Base-by-base conservation (phyloP, 805 yeast species). In the Jamesozyma spencerorum region DNA sequence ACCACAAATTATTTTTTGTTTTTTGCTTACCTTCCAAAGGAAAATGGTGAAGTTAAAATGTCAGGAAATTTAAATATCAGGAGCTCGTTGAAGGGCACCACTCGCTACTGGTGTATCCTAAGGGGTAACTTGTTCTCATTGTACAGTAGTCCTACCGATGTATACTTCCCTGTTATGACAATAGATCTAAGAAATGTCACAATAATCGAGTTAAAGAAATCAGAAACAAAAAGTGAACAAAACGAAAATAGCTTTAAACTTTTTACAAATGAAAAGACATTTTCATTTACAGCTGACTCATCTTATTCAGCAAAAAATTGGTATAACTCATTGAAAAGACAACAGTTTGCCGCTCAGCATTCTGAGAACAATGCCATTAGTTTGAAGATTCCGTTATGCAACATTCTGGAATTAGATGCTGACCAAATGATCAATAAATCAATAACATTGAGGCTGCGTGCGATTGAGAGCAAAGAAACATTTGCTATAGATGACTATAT, bases 101-200 rank as follows among this genome's bases (percentile, higher is more conserved):
- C 50, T 2, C 69, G 94, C 36, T 81, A 72, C 55, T 90, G 97
- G 96, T 86, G 86, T 5, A 75, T 86, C 0, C 64, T 90, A 44
- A 69, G 82, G 47, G 77, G 77, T 30, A 78, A 78, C 35, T 72
- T 86, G 0, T 68, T 90, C 14, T 71, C 85, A 2, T 68, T 85
- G 30, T 87, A 81, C 58, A 64, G 74, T 7, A 74, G 74, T 6
- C 73, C 95, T 1, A 78, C 85, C 0, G 94, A 87, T 43, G 63
- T 81, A n/a, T 86, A 87, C 59, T 87, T 86, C 63, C 97, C 97
- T 0, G 66, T 69, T 7, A 63, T 83, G 29, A 80, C 85, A 0
- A 76, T 90, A 29, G 92, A 86, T 57, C 64, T 90, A 45, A 68
- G 77, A 34, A 66, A 71, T 8, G 85, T 88, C 3, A 53, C 73